Evolutionary conservation across 2,329 filamentous ascomycete species (phyloP), one percentile per base, ranked within the genome.

Genomic region (Talaromyces islandicus): DNA sequence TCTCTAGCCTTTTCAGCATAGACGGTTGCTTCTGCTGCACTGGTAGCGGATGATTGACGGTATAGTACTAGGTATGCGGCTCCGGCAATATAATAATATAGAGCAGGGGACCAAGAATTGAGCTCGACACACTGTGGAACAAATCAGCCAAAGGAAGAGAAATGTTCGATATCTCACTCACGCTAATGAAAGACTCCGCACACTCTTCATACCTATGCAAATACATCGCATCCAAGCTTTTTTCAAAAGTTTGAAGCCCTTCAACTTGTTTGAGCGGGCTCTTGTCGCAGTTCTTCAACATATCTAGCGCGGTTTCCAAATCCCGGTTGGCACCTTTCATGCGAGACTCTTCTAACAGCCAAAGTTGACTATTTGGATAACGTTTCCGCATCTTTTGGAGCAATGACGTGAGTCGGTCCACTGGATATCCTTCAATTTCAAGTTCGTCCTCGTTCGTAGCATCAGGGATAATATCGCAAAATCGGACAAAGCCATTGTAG

Each of bases 61-160:
- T 97, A 97, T 5, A 91, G 80, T 68, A 94, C 91, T 1, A 97
- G 76, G 65, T 95, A 87, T 0, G 89, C 88, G 12, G 84, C 83
- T 7, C 88, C 94, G 1, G 90, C 89, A 64, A 96, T 89, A 75
- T 92, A 97, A 71, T 91, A 91, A 77, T 99, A 97, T 57, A 97
- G 73, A 0, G 88, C 86, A 57, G 92, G 91, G 59, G 88, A 92
- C 94, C 94, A 97, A 67, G 90, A 90, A 75, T 96, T 97, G 59
- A 94, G 81, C 58, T 90, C 87, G 11, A 90, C 79, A 65, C 90
- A 92, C 64, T 83, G 71, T 46, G 25, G 9, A 62, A 32, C 11
- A 35, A 57, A 27, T 17, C 9, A 57, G 43, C 17, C n/a, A 30
- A 46, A 43, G 29, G 35, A 24, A 46, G 54, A 57, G 58, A 57